Base-by-base conservation (phyloP, 805 yeast genomes). In the Myxozyma neotropica region DNA sequence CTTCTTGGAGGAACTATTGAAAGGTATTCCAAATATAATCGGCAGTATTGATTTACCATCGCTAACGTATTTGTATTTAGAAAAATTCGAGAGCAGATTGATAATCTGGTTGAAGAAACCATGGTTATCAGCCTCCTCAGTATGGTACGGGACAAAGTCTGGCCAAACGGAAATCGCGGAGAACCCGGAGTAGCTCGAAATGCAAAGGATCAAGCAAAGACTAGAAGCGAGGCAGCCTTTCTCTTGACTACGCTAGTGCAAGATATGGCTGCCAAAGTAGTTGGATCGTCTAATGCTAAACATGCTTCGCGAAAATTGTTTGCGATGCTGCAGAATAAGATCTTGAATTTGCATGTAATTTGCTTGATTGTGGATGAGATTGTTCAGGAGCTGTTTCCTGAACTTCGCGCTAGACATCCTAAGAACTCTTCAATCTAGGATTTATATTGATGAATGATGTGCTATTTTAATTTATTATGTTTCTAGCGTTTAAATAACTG, bases 1-100 rank as follows among this genome's bases (percentile, higher is more conserved):
- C 72, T 92, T 0, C 78, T 92, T 39, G 97, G 97, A 0, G 88
- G 93, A 1, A 87, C 97, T 0, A 86, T 92, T 53, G 97, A 92
- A 69, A 85, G 83, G 69, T 57, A 39, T 29, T 50, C 23, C 6
- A n/a, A 19, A 8, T 7, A 10, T 17, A 1, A 17, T 4, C 31
- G 82, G 81, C 55, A 15, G 15, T 50, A 15, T 5, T 13, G 21
- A 6, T 15, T 5, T 8, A 23, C 6, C 2, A 38, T 10, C 2
- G 8, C 43, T 17, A 38, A 38, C 17, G 2, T 17, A 10, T 2
- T 15, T 1, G 33, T 33, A 3, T 6, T 17, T 24, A 49, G 59
- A 17, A 70, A 72, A 35, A 79, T 84, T 3, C 74, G 85, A 42
- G 81, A 77, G 29, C 75, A 75, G 58, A 71, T 82, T 33, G 75